Evolutionary conservation across 352 stramenopile species (phyloP).

Genomic region (Phytophthora megakarya): DNA sequence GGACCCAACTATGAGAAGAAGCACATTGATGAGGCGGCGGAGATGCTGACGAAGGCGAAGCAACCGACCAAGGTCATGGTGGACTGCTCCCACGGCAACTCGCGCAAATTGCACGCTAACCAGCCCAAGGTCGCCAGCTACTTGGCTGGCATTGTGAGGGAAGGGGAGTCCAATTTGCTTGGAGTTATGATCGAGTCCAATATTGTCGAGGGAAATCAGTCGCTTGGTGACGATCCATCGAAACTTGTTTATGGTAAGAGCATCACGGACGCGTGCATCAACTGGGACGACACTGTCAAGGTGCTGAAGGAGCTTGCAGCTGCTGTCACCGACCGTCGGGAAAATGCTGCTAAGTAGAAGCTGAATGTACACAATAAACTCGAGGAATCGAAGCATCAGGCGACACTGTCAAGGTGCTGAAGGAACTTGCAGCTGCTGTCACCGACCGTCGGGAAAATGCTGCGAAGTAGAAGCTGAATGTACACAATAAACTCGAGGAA

Average conservation of each 20-base stretch:
- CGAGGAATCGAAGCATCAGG: no score
- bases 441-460: no score
- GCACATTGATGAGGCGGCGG: constrained; percentile 65
- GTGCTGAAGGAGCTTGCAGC: constrained; percentile 61
- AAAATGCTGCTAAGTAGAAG: constrained; percentile 23
- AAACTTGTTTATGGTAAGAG: constrained; percentile 86
- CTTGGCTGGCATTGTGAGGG: constrained; percentile 63
- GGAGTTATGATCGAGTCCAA: constrained; percentile 92
- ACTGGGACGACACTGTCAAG: constrained; percentile 81
- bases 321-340: constrained; percentile 58
- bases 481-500: no score
- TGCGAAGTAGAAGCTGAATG: no score
- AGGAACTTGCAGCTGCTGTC: no score
- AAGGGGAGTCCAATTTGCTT: constrained; percentile 70
- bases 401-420: no score
- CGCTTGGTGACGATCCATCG: constrained; percentile 63
- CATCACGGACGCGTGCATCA: constrained; percentile 89
- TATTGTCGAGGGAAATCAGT: constrained; percentile 86
- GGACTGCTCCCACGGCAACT: constrained; percentile 90
- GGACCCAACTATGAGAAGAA: constrained; percentile 87
- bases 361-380: no score
- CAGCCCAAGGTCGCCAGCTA: constrained; percentile 80
- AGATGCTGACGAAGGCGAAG: constrained; percentile 66
- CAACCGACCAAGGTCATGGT: constrained; percentile 84
- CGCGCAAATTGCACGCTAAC: constrained; percentile 82